phyloP scores from a whole-genome alignment of 2,329 filamentous ascomycete species.

The Balansia obtecta region DNA sequence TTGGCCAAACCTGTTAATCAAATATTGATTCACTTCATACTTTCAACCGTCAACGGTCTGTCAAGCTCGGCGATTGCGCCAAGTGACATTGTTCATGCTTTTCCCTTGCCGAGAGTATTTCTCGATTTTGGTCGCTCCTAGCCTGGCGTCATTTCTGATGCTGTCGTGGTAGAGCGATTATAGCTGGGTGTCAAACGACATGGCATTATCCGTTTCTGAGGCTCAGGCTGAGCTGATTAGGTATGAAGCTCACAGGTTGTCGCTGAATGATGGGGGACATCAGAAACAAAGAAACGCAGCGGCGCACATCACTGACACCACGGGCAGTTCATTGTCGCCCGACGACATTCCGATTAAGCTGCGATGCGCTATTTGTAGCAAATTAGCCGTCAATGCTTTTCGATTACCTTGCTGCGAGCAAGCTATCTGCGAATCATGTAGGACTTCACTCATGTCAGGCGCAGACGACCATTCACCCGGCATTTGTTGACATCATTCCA shows the following conservation, averaged over 20 bases:
- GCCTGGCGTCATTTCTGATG: conserved; percentile 7
- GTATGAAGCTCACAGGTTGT: conserved; percentile 21
- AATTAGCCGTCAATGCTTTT: conserved; percentile 80
- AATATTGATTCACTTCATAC: conserved; percentile 5
- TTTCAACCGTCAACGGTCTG: conserved; percentile 1
- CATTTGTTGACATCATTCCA: conserved; percentile 21
- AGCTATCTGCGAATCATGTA: conserved; percentile 82
- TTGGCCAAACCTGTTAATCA: background rate
- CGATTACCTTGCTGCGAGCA: conserved; percentile 92
- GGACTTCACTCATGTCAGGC: conserved; percentile 1
- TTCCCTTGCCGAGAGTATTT: background rate
- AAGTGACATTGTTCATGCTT: background rate
- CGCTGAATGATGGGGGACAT: background rate
- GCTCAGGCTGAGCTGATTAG: conserved; percentile 47
- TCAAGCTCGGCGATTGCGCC: conserved; percentile 3
- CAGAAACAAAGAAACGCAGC: background rate
- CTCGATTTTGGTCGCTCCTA: background rate
- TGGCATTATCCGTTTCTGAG: conserved; percentile 29
- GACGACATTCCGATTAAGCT: conserved; percentile 94
- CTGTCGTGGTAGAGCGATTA: conserved; percentile 5
- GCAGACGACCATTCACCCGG: background rate
- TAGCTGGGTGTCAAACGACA: conserved; percentile 14
- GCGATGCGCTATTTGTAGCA: conserved; percentile 86
- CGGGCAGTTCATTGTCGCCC: conserved; percentile 56
- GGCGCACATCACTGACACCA: conserved; percentile 8